Evolutionary conservation across 2,329 filamentous ascomycete species (phyloP).

Genomic region (Venturia oleaginea): DNA sequence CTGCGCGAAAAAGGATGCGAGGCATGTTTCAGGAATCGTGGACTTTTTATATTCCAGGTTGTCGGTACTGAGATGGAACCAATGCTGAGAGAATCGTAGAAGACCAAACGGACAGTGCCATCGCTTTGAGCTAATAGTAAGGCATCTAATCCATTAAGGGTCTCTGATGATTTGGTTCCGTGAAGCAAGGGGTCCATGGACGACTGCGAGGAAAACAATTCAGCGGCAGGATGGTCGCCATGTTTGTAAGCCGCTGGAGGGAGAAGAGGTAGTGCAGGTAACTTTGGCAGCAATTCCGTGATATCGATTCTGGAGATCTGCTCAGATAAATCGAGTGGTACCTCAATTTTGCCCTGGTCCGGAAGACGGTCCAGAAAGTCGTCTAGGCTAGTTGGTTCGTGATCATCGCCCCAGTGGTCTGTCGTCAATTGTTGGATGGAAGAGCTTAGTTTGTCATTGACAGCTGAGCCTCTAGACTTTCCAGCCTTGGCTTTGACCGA

Average conservation of each 20-base stretch:
- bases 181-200: conserved; percentile 32
- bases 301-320: conserved; percentile 33
- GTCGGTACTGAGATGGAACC: conserved; percentile 52
- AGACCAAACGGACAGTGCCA: conserved; percentile 64
- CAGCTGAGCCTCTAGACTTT: conserved; percentile 11
- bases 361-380: conserved; percentile 32
- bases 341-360: conserved; percentile 25
- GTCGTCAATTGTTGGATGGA: conserved; percentile 4
- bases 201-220: conserved; percentile 30
- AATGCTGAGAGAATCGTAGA: conserved; percentile 78
- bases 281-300: conserved; percentile 28
- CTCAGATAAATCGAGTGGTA: conserved; percentile 30
- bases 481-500: conserved; percentile 34
- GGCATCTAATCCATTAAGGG: conserved; percentile 68
- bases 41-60: conserved; percentile 33
- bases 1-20: conserved; percentile 68
- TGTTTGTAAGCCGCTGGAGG: conserved; percentile 11
- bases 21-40: conserved; percentile 49
- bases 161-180: conserved; percentile 42
- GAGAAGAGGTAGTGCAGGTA: conserved; percentile 27
- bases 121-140: conserved; percentile 66
- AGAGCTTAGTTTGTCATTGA: conserved; percentile 13
- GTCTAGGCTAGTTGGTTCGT: conserved; percentile 22
- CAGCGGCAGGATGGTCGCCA: conserved; percentile 22
- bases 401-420: conserved; percentile 9